These are phyloP conservation scores for Saccharomycopsis sp. DNA, from an alignment of 805 yeast genomes.

Conservation along the genomic window DNA sequence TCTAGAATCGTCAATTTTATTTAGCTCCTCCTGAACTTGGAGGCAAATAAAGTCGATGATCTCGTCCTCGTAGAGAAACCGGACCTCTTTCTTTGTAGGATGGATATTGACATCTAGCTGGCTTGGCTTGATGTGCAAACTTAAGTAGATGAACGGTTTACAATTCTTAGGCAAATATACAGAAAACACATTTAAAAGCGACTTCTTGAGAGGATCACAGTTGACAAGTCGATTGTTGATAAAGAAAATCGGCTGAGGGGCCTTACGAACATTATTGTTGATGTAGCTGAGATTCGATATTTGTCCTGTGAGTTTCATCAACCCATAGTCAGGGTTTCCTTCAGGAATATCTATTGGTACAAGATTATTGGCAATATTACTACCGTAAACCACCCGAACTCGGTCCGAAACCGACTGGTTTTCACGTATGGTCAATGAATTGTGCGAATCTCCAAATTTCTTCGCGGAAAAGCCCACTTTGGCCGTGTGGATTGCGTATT, in stretches of 20 bases:
- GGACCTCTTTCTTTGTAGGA: constrained; percentile 90
- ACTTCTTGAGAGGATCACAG: constrained; percentile 73
- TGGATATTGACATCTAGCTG: constrained; percentile 91
- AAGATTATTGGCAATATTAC: constrained; percentile 58
- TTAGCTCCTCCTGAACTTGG: constrained; percentile 43
- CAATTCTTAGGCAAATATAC: constrained; percentile 71
- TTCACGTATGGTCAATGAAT: constrained; percentile 54
- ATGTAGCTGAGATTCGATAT: constrained; percentile 66
- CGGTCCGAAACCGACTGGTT: constrained; percentile 51
- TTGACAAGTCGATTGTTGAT: constrained; percentile 78
- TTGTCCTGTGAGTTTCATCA: constrained; percentile 48
- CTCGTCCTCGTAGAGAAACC: constrained; percentile 81
- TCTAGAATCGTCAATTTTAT: constrained; percentile 59
- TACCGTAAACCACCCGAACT: constrained; percentile 68
- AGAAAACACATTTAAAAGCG: constrained; percentile 55
- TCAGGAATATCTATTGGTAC: constrained; percentile 39
- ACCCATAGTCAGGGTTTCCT: constrained; percentile 38
- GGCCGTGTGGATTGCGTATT: constrained; percentile 70
- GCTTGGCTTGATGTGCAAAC: constrained; percentile 57
- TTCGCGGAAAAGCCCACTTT: constrained; percentile 74
- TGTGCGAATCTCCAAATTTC: constrained; percentile 68
- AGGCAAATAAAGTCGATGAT: constrained; percentile 57
- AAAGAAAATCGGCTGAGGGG: constrained; percentile 64
- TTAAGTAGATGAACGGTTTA: constrained; percentile 70
- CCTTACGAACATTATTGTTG: constrained; percentile 41